Evolutionary conservation across 2,329 filamentous ascomycete species (phyloP).

Genomic region (Aspergillaceae sp.): DNA sequence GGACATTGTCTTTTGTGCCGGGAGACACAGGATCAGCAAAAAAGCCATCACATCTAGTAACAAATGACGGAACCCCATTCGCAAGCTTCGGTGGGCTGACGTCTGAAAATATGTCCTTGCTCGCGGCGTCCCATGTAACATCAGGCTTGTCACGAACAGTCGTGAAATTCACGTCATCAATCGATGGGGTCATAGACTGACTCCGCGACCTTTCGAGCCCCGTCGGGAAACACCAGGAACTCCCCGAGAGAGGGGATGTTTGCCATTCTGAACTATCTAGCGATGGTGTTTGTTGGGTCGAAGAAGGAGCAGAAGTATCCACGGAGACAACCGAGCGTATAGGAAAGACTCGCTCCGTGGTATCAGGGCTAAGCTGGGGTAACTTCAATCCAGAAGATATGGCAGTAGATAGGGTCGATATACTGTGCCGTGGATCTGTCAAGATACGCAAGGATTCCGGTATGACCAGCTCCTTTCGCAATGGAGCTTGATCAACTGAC

Average conservation of each 20-base stretch:
- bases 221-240: constrained; percentile 1
- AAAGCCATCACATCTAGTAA: not conserved
- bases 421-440: constrained; percentile 11
- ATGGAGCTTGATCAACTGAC: not conserved
- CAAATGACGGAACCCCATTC: too few relatives aligned
- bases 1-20: not conserved
- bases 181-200: not conserved
- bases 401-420: constrained; percentile 8
- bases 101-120: not conserved
- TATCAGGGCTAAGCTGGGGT: constrained; percentile 20
- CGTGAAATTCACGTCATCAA: not conserved
- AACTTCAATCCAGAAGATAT: constrained; percentile 14
- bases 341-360: constrained; percentile 63
- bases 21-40: not conserved
- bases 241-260: constrained; percentile 12
- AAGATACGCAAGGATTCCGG: constrained; percentile 16
- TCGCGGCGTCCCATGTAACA: not conserved
- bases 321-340: constrained; percentile 69
- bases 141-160: not conserved
- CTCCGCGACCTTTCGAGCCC: constrained; percentile 1
- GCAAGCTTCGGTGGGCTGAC: too few relatives aligned
- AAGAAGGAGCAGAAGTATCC: constrained; percentile 39
- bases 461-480: constrained; percentile 6
- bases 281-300: constrained; percentile 16
- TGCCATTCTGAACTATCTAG: constrained; percentile 13